These are phyloP conservation scores for Penicillium concentricum DNA, from an alignment of 2,329 filamentous ascomycete species.

Conservation along the genomic window DNA sequence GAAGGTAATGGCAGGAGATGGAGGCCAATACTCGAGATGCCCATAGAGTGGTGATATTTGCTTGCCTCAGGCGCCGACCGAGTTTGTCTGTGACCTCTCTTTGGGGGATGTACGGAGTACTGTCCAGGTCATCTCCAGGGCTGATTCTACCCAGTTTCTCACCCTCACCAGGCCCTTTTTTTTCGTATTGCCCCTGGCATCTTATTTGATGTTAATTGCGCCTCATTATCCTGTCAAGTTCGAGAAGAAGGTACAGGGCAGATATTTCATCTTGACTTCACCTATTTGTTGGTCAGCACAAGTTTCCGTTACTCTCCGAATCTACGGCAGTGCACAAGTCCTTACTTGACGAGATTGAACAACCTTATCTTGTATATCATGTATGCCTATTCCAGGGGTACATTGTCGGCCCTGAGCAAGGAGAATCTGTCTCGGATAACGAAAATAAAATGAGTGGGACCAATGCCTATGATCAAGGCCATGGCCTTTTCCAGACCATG, in stretches of 20 bases:
- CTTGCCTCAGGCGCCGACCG: neutral
- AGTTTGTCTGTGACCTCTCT: neutral
- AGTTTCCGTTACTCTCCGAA: neutral
- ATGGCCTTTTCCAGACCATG: neutral
- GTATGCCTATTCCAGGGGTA: neutral
- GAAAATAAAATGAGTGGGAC: neutral
- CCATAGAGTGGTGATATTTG: neutral
- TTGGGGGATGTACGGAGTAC: neutral
- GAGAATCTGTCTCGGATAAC: slow-evolving; percentile 5
- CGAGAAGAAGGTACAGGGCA: neutral
- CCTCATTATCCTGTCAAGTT: neutral
- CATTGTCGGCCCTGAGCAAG: slow-evolving; percentile 2
- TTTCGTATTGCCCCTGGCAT: neutral
- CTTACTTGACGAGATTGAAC: neutral
- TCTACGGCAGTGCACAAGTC: neutral
- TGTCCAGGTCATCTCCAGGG: neutral
- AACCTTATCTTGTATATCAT: neutral
- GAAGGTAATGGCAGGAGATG: neutral
- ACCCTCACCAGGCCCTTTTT: too few species aligned
- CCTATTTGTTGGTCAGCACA: neutral
- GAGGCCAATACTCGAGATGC: neutral
- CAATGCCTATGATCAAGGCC: neutral
- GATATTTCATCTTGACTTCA: neutral
- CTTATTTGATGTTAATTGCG: neutral
- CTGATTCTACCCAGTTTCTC: neutral